Base-by-base conservation (phyloP, 2,329 filamentous ascomycete species). In the Pestalotiopsis sp. region DNA sequence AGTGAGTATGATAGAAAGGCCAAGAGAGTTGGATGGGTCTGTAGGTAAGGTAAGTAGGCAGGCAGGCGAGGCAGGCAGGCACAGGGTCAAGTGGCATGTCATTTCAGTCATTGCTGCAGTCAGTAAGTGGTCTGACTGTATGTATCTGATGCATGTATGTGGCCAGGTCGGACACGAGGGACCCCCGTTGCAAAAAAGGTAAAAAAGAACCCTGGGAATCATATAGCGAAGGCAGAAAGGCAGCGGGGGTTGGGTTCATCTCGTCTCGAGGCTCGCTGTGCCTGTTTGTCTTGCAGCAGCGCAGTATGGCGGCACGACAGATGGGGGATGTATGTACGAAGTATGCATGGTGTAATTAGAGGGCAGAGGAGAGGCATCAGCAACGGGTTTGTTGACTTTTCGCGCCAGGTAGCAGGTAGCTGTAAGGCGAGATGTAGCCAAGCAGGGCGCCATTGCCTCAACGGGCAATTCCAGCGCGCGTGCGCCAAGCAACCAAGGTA, bases 91-190 rank as follows among this genome's bases (percentile, higher is more conserved):
- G 31, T 36, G 31, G 31, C 7, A 36, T 36, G 31, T 36, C 31
- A 36, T 36, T 36, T 36, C 31, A 36, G n/a, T 52, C 14, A 17
- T 52, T 52, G 45, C 17, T 52, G 45, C 45, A 52, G 45, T 20
- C 45, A 38, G 23, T 11, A 61, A 36, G 59, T 39, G 59, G n/a
- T 36, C 59, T 39, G 59, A 62, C 59, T 36, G 59, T n/a, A 13
- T 62, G 59, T 52, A 62, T 31, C 4, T 39, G 38, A 41, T 27
- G n/a, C 59, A 39, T 36, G 31, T 36, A 36, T 36, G 31, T 36
- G 59, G 59, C 59, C 38, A 13, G 17, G 59, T n/a, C 59, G 36
- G 31, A 62, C 59, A 62, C 59, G 59, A 62, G 31, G n/a, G 38
- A 38, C 59, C 45, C 27, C 17, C 27, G 31, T 36, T 36, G 31